These are phyloP conservation scores for Kodamaea leandrae DNA, from an alignment of 805 yeast genomes.

Conservation along the genomic window DNA sequence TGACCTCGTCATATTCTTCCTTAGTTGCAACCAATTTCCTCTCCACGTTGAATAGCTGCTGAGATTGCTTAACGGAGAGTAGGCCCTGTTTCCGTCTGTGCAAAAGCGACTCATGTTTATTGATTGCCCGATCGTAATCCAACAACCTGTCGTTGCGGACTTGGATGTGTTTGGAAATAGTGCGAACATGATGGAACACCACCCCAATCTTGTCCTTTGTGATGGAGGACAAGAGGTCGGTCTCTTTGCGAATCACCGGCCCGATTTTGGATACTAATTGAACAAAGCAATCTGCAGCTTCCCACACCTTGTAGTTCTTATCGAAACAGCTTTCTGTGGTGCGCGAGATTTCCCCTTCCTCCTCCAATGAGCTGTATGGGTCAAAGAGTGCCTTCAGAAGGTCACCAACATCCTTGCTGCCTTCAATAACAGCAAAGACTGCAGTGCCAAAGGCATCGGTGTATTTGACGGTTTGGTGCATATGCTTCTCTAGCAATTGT, in stretches of 20 bases:
- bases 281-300: constrained; percentile 17
- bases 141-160: constrained; percentile 33
- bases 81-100: constrained; percentile 37
- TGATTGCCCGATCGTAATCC: constrained; percentile 36
- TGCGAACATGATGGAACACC: constrained; percentile 17
- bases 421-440: constrained; percentile 9
- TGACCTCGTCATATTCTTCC: constrained; percentile 32
- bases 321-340: constrained; percentile 6
- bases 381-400: constrained; percentile 21
- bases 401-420: constrained; percentile 15
- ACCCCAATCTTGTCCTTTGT: constrained; percentile 16
- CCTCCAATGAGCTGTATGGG: constrained; percentile 16
- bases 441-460: constrained; percentile 10
- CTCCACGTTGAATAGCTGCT: constrained; percentile 21
- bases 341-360: constrained; percentile 7
- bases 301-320: constrained; percentile 20
- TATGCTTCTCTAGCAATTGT: constrained; percentile 17
- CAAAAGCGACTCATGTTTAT: constrained; percentile 25
- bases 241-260: constrained; percentile 14
- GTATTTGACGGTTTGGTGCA: constrained; percentile 18
- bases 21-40: constrained; percentile 24
- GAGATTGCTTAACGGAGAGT: constrained; percentile 29
- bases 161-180: constrained; percentile 26
- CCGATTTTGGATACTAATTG: constrained; percentile 16
- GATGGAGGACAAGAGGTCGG: constrained; percentile 9